Percentiles rank a stretch among this genome's conserved stretches.
Evolutionary conservation across 345 rosid genomes (phyloP).

Genomic region (Linum lewisii): DNA sequence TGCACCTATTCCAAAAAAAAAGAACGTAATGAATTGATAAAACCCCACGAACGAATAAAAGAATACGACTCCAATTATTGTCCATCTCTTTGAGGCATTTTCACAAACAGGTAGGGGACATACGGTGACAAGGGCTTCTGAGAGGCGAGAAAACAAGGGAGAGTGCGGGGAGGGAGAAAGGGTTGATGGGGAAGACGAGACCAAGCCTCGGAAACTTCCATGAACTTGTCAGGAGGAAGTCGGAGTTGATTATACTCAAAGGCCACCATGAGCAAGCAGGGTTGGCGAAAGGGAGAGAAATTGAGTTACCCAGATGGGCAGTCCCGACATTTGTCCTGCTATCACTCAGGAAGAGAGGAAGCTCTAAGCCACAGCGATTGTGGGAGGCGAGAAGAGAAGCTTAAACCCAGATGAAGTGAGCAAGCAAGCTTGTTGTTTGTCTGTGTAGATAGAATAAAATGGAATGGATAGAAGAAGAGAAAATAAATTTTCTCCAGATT

Average conservation of each 20-base stretch:
- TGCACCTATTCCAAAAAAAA: conserved; percentile 34
- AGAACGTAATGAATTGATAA: not conserved
- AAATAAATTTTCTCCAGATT: no score
- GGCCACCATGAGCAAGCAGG: not conserved
- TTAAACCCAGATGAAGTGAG: not conserved
- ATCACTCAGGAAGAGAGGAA: not conserved
- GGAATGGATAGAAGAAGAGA: not conserved
- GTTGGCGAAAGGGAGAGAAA: not conserved
- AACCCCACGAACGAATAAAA: no score
- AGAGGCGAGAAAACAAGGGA: conserved; percentile 30
- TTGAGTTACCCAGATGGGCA: not conserved
- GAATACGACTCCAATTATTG: not conserved
- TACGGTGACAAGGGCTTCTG: conserved; percentile 42
- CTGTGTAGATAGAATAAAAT: not conserved
- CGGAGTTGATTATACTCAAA: not conserved
- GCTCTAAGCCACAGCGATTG: no score
- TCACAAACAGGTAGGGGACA: conserved; percentile 10
- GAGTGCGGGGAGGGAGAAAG: conserved; percentile 24
- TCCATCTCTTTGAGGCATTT: not conserved
- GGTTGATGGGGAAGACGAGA: conserved; percentile 20
- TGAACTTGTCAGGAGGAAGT: conserved; percentile 11
- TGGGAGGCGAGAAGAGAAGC: not conserved
- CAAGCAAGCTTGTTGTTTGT: not conserved
- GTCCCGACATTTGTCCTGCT: not conserved
- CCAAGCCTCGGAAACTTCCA: conserved; percentile 45